These are phyloP conservation scores for Leccinum colubrinum DNA, from an alignment of 1,284 basidiomycete genomes.

Conservation along the genomic window DNA sequence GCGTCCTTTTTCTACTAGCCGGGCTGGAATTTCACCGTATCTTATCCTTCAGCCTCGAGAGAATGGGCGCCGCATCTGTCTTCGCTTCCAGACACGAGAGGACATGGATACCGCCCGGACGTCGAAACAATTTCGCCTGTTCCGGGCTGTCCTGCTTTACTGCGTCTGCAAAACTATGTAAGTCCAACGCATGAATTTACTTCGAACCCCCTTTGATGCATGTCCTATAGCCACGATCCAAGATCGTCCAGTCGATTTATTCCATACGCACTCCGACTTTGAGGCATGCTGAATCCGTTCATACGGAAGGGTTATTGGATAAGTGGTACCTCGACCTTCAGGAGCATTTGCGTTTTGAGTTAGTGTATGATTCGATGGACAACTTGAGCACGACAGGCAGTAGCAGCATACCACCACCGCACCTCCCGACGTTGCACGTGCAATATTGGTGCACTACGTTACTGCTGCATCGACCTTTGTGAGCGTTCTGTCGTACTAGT, in stretches of 20 bases:
- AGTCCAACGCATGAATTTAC: constrained; percentile 26
- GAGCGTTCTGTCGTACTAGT: constrained; percentile 32
- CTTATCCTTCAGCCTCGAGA: constrained; percentile 51
- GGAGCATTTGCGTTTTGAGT: constrained; percentile 63
- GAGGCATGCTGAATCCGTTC: constrained; percentile 55
- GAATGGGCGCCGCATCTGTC: constrained; percentile 47
- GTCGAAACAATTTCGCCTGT: constrained; percentile 31
- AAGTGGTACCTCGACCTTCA: constrained; percentile 80
- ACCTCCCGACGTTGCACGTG: constrained; percentile 74
- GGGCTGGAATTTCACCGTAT: constrained; percentile 1
- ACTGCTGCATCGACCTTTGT: constrained; percentile 82
- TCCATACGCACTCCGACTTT: constrained; percentile 58
- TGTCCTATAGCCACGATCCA: constrained; percentile 54
- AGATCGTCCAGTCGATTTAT: constrained; percentile 74
- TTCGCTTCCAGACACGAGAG: constrained; percentile 33
- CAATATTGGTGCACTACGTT: constrained; percentile 85
- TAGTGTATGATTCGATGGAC: constrained; percentile 36
- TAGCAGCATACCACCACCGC: constrained; percentile 49
- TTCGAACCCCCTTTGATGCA: constrained; percentile 6
- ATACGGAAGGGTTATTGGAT: constrained; percentile 67
- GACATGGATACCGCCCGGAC: constrained; percentile 25
- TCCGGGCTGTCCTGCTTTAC: constrained; percentile 74
- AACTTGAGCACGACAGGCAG: constrained; percentile 22
- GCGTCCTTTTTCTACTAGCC: constrained; percentile 15
- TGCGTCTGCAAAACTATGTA: constrained; percentile 70